phyloP scores from a whole-genome alignment of 2,329 filamentous ascomycete genomes.

The Colletotrichum navitas region DNA sequence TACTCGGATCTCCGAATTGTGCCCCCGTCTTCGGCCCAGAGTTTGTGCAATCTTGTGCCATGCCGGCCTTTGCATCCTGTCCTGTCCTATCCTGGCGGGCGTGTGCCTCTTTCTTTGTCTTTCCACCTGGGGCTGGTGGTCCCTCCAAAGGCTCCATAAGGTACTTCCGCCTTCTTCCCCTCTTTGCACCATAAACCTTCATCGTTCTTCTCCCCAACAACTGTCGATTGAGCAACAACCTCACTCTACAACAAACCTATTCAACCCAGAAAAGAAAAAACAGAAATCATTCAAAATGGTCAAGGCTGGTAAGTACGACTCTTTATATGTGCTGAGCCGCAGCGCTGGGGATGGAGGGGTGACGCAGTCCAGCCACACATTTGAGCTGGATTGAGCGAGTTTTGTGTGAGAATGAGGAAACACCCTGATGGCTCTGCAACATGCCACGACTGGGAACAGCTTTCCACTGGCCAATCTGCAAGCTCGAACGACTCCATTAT shows the following conservation, averaged over 20 bases:
- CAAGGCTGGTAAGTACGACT: constrained; percentile 85
- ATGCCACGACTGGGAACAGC: constrained; percentile 25
- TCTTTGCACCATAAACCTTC: constrained; percentile 36
- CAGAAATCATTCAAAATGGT: constrained; percentile 86
- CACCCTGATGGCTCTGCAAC: constrained; percentile 49
- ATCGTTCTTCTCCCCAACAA: constrained; percentile 30
- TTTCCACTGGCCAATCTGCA: constrained; percentile 38
- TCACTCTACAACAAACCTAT: constrained; percentile 27
- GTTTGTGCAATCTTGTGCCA: constrained; percentile 36
- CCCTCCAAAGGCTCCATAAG: constrained; percentile 32
- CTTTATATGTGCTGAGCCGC: constrained; percentile 44
- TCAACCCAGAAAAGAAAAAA: constrained; percentile 47
- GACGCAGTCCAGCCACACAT: constrained; percentile 46
- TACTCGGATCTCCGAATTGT: constrained; percentile 39
- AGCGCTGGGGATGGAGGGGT: constrained; percentile 44
- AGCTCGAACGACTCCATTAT: constrained; percentile 21
- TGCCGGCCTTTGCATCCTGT: constrained; percentile 3
- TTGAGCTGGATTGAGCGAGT: constrained; percentile 72
- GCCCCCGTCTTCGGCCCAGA: constrained; percentile 11
- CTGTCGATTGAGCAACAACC: constrained; percentile 20
- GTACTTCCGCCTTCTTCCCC: constrained; percentile 34
- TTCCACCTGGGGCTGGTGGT: constrained; percentile 15
- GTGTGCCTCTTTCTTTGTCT: not conserved
- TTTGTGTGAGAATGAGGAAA: constrained; percentile 57
- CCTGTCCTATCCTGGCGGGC: not conserved